Evolutionary conservation across 78 protist genomes (phyloP).

Genomic region (Dictyostelium discoideum): dicty_2.7 NC_007090.3:3258001-3258500

Average conservation of each 20-base stretch:
- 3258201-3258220: conserved; percentile 91
- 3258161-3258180: conserved; percentile 87
- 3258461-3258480: conserved; percentile 95
- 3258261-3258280: conserved; percentile 97
- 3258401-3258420: conserved; percentile 93
- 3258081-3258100: conserved; percentile 87
- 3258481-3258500: conserved; percentile 97
- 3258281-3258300: conserved; percentile 89
- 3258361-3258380: conserved; percentile 95
- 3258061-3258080: conserved; percentile 81
- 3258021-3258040: not conserved
- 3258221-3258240: conserved; percentile 97
- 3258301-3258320: conserved; percentile 89
- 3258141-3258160: conserved; percentile 95
- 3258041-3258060: conserved; percentile 80
- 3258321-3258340: conserved; percentile 89
- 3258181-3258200: conserved; percentile 92
- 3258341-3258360: conserved; percentile 93
- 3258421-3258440: conserved; percentile 76
- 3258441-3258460: conserved; percentile 93
- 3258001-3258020: not conserved
- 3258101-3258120: conserved; percentile 68
- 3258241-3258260: conserved; percentile 97
- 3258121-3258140: conserved; percentile 96
- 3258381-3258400: conserved; percentile 96